phyloP scores from a whole-genome alignment of 2,329 filamentous ascomycete genomes.

The Colletotrichum abscissum region DNA sequence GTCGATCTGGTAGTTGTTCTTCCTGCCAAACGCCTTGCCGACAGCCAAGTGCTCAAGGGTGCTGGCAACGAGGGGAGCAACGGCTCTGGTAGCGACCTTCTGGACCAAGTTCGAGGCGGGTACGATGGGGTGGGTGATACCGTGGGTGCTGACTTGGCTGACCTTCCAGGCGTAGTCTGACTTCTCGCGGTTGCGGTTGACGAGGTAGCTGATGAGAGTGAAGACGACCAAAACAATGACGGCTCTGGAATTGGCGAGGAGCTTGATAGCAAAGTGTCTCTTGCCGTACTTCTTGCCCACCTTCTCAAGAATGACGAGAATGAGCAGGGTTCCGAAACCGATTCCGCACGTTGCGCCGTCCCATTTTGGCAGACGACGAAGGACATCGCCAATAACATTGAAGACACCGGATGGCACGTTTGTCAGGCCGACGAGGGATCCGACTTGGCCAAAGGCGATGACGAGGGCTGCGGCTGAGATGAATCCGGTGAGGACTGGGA shows the following conservation, averaged over 20 bases:
- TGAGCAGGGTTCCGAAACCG: conserved; percentile 67
- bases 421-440: conserved; percentile 65
- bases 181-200: conserved; percentile 65
- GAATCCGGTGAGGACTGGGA: conserved; percentile 73
- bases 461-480: conserved; percentile 75
- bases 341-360: conserved; percentile 75
- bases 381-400: conserved; percentile 29
- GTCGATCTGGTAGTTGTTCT: conserved; percentile 72
- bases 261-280: conserved; percentile 67
- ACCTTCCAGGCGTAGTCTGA: conserved; percentile 66
- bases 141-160: conserved; percentile 66
- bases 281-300: conserved; percentile 71
- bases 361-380: conserved; percentile 43
- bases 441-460: conserved; percentile 73
- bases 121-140: conserved; percentile 62
- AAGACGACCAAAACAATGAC: conserved; percentile 71
- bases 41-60: conserved; percentile 74
- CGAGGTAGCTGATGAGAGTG: conserved; percentile 71
- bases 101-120: conserved; percentile 46
- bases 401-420: conserved; percentile 38
- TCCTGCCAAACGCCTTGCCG: conserved; percentile 70
- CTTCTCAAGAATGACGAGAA: conserved; percentile 68
- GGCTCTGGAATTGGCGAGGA: conserved; percentile 69
- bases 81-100: conserved; percentile 60
- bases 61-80: conserved; percentile 71